Percentiles rank a stretch among this genome's conserved stretches.
Evolutionary conservation across 106 monocot genomes (phyloP).

Genomic region (Allium sativum): DNA sequence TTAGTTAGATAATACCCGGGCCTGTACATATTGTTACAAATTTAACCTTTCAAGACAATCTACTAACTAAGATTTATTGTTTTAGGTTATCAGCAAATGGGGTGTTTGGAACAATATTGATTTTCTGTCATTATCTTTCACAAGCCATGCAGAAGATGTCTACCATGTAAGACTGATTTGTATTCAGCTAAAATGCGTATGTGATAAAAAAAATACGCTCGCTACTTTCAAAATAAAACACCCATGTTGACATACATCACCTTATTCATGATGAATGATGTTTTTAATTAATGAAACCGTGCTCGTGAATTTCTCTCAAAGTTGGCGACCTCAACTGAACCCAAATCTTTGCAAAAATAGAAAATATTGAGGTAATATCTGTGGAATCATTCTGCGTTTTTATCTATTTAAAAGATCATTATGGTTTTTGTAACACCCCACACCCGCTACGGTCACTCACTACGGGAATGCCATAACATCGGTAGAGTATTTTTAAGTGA

Average conservation of each 20-base stretch:
- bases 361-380: constrained; percentile 49
- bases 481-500: too few relatives aligned
- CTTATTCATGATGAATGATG: not conserved
- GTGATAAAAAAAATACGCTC: not conserved
- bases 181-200: not conserved
- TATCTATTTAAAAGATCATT: not conserved
- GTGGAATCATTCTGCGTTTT: not conserved
- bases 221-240: not conserved
- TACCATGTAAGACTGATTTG: constrained; percentile 30
- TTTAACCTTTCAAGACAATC: too few relatives aligned
- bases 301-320: constrained; percentile 69
- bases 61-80: not conserved
- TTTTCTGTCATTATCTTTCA: constrained; percentile 66
- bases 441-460: too few relatives aligned
- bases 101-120: constrained; percentile 64
- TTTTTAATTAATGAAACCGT: constrained; percentile 13
- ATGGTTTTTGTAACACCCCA: too few relatives aligned
- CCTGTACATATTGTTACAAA: too few relatives aligned
- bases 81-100: constrained; percentile 66
- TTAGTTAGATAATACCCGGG: too few relatives aligned
- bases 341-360: constrained; percentile 79
- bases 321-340: constrained; percentile 55
- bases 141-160: constrained; percentile 75
- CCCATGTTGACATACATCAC: not conserved
- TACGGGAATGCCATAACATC: too few relatives aligned